Evolutionary conservation across 345 rosid genomes (phyloP).

Genomic region (Rhodamnia argentea): DNA sequence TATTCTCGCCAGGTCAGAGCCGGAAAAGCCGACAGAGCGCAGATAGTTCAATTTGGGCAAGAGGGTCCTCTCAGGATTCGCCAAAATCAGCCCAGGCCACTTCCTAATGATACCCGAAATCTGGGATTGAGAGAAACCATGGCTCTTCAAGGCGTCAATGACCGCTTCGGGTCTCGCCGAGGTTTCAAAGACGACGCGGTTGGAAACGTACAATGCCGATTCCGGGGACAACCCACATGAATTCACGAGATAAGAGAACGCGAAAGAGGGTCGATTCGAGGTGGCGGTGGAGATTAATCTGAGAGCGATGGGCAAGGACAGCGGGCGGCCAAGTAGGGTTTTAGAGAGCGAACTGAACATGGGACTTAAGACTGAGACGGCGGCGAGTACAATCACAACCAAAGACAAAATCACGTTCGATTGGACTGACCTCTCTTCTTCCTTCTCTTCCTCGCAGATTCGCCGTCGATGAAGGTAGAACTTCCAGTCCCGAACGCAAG

Average conservation of each 20-base stretch:
- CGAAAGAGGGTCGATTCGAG: not conserved
- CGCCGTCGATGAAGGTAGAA: not conserved
- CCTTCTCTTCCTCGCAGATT: not conserved
- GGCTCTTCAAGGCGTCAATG: slow-evolving; percentile 1
- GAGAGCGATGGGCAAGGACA: not conserved
- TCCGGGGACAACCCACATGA: not conserved
- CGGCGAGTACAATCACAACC: not conserved
- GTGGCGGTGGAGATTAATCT: not conserved
- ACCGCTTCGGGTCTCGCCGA: slow-evolving; percentile 4
- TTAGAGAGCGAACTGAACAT: not conserved
- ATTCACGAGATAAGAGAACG: not conserved
- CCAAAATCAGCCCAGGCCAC: not conserved
- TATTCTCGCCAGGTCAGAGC: not conserved
- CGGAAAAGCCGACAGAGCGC: slow-evolving; percentile 15
- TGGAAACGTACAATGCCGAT: not conserved
- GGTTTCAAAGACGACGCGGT: not conserved
- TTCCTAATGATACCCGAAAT: slow-evolving; percentile 1
- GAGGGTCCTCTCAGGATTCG: slow-evolving; percentile 11
- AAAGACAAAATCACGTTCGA: not conserved
- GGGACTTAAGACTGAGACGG: not conserved
- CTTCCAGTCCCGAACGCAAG: not conserved
- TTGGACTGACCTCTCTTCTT: not conserved
- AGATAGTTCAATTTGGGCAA: slow-evolving; percentile 29
- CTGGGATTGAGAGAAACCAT: slow-evolving; percentile 15
- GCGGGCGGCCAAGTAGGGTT: not conserved